Conservation (phyloP, 148 eudicot genomes). For the Rhododendron griersonianum region DNA sequence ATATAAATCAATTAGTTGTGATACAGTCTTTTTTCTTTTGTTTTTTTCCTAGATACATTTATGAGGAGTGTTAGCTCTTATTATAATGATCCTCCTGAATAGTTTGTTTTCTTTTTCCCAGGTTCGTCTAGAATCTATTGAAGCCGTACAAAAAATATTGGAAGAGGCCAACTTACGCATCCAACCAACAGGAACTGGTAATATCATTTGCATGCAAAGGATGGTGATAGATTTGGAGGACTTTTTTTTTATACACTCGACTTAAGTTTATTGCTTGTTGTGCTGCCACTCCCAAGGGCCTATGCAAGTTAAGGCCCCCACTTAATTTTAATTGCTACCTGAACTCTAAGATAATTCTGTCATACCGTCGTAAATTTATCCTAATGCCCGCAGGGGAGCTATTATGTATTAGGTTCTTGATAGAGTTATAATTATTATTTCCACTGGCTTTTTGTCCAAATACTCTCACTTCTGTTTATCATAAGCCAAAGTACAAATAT, state of each 20-base stretch:
- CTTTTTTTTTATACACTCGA: background rate
- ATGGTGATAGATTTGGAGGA: background rate
- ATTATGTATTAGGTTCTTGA: no score
- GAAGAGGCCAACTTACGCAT: slow-evolving; percentile 97
- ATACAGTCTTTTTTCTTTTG: background rate
- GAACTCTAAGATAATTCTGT: no score
- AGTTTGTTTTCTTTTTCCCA: slow-evolving; percentile 19
- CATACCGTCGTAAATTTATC: no score
- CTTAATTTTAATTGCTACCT: no score
- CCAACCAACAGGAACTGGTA: slow-evolving; percentile 89
- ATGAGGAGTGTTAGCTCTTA: background rate
- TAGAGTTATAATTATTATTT: no score
- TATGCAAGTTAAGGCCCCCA: no score
- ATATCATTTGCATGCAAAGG: background rate
- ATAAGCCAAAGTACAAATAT: no score
- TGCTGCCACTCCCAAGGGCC: background rate
- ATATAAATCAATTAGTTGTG: background rate
- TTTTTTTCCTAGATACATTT: background rate
- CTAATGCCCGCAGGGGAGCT: no score
- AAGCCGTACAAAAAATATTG: slow-evolving; percentile 71
- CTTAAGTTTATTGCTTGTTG: background rate
- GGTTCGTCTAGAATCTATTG: slow-evolving; percentile 89
- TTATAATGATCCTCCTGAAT: background rate
- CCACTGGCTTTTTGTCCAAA: no score
- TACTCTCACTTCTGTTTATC: no score